Evolutionary conservation across 148 eudicot species (phyloP).

Genomic region (Nepenthes gracilis): DNA sequence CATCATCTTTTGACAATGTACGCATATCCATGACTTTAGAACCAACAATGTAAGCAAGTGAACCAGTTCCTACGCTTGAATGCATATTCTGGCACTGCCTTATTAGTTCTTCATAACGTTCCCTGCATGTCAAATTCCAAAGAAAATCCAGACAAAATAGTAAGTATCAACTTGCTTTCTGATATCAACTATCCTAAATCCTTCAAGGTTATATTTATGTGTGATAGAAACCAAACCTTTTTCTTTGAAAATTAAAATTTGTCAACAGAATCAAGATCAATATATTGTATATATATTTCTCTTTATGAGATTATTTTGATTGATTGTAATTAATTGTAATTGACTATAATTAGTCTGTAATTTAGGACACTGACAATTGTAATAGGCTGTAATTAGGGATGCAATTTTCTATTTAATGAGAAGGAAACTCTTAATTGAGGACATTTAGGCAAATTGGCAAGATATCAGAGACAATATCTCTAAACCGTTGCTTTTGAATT

Average conservation of each 20-base stretch:
- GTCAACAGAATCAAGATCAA: not conserved
- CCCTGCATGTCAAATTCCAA: constrained; percentile 38
- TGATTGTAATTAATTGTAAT: too few species aligned
- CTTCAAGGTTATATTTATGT: not conserved
- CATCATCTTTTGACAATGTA: constrained; percentile 55
- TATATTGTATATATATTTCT: too few species aligned
- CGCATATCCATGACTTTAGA: constrained; percentile 96
- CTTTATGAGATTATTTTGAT: too few species aligned
- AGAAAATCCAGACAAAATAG: constrained; percentile 2
- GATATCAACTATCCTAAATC: not conserved
- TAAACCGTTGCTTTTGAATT: too few species aligned
- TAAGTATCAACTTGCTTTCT: not conserved
- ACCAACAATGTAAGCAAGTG: constrained; percentile 87
- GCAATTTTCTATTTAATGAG: too few species aligned
- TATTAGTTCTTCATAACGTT: constrained; percentile 70
- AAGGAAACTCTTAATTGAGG: too few species aligned
- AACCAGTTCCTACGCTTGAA: constrained; percentile 93
- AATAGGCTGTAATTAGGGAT: too few species aligned
- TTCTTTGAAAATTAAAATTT: not conserved
- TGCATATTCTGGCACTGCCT: constrained; percentile 91
- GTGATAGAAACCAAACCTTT: not conserved
- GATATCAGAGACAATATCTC: too few species aligned
- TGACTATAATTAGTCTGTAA: too few species aligned
- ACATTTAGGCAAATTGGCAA: too few species aligned
- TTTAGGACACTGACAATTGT: too few species aligned